A percentile compares a stretch with the other conserved stretches of the same genome.
Evolutionary conservation across 2,329 filamentous ascomycete genomes (phyloP).

Genomic region (Cladosporium austrohemisphaericum): DNA sequence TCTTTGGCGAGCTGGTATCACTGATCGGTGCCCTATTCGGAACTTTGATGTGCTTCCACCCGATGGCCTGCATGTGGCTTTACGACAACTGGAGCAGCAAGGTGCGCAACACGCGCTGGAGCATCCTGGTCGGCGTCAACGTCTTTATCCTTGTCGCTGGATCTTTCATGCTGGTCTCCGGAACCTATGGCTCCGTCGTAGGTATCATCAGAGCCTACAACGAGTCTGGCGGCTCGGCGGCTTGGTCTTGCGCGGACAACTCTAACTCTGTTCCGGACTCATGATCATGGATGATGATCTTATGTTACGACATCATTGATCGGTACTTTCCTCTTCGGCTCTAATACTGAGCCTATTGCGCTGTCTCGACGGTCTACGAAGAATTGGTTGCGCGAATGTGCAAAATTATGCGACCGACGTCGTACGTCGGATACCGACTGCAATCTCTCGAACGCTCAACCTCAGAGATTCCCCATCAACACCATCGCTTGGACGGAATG

Average conservation of each 20-base stretch:
- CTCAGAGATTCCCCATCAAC: too few relatives aligned
- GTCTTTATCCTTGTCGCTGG: conserved; percentile 41
- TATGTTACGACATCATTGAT: too few relatives aligned
- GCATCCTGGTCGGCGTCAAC: conserved; percentile 36
- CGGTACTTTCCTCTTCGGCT: too few relatives aligned
- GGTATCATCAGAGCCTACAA: conserved; percentile 37
- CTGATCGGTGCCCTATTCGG: conserved; percentile 50
- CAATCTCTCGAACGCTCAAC: too few relatives aligned
- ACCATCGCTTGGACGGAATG: too few relatives aligned
- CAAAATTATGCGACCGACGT: too few relatives aligned
- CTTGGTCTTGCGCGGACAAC: conserved; percentile 46
- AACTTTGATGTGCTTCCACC: conserved; percentile 41
- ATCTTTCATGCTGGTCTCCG: conserved; percentile 44
- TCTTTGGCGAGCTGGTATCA: conserved; percentile 49
- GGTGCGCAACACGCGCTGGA: conserved; percentile 34
- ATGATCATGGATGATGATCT: too few relatives aligned
- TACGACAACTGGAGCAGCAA: conserved; percentile 41
- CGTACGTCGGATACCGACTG: too few relatives aligned
- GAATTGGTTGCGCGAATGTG: too few relatives aligned
- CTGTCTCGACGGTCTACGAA: too few relatives aligned
- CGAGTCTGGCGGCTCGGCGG: conserved; percentile 33
- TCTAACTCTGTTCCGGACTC: conserved; percentile 24
- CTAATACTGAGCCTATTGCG: too few relatives aligned
- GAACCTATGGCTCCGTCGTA: conserved; percentile 42
- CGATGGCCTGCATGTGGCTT: conserved; percentile 44